Evolutionary conservation across 495 filamentous ascomycete genomes (phyloP), one percentile per base, ranked within the genome.

Genomic region (Xylaria telfairii): DNA sequence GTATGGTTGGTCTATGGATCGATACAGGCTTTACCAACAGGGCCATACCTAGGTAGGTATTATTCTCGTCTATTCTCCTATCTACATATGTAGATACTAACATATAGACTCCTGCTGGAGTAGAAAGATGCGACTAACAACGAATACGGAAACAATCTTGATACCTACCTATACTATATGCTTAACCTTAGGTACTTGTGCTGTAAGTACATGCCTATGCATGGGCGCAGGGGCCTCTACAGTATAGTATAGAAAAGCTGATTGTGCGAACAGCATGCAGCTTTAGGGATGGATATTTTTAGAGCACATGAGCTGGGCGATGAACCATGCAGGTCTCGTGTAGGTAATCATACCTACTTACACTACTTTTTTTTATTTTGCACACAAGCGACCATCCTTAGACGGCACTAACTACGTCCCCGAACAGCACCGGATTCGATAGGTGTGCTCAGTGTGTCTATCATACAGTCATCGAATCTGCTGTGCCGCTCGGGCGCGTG

Each of bases 291-390:
- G 19, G 30, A 10, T 65, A 65, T 65, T 65, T 65, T 65, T 65
- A 65, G 62, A 65, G 6, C 44, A 26, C 17, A 21, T 3, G 62
- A 51, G 30, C 17, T 21, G 17, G 6, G 17, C 37, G 41, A n/a
- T 28, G 42, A 30, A 17, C 42, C n/a, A 65, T 49, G 62, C 30
- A 19, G 42, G 44, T n/a, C 44, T 65, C 62, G 62, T 65, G 8
- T 65, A 51, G 37, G 62, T 65, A 49, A 65, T 62, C 24, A 28
- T n/a, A 26, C 34, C n/a, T n/a, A n/a, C n/a, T n/a, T n/a, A n/a
- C n/a, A n/a, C n/a, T n/a, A n/a, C n/a, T n/a, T n/a, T n/a, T 42
- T n/a, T 42, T 37, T 24, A 5, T n/a, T 19, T 10, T 64, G 41
- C 60, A 32, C 41, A 32, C 32, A 26, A 37, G 0, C 12, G 41